These are phyloP conservation scores for Uncinocarpus reesii DNA, from an alignment of 2,329 filamentous ascomycete genomes.

Conservation along the genomic window DNA sequence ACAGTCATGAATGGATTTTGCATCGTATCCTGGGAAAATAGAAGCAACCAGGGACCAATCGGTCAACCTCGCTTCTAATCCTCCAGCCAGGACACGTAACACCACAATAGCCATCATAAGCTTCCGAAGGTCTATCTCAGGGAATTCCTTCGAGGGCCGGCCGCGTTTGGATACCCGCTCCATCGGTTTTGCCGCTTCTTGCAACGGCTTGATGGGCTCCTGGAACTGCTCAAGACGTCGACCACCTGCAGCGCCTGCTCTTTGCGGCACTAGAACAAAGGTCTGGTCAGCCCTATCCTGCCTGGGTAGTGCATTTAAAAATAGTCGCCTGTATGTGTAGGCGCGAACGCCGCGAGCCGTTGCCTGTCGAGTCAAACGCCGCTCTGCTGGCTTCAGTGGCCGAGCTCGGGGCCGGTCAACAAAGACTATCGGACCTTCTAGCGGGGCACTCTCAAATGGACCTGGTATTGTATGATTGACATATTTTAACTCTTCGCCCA, in stretches of 20 bases:
- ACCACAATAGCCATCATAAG: conserved; percentile 37
- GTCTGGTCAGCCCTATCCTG: background rate
- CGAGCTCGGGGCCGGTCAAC: conserved; percentile 19
- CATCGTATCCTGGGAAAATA: conserved; percentile 34
- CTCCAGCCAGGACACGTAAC: conserved; percentile 38
- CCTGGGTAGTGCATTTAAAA: background rate
- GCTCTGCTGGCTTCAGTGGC: conserved; percentile 7
- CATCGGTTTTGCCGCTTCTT: background rate
- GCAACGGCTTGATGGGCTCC: background rate
- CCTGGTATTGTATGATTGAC: conserved; percentile 31
- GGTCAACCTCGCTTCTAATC: conserved; percentile 32
- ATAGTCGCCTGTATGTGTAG: background rate
- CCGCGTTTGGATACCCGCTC: conserved; percentile 7
- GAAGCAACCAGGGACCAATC: conserved; percentile 38
- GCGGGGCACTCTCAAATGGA: conserved; percentile 25
- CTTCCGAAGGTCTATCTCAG: conserved; percentile 20
- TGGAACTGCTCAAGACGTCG: conserved; percentile 13
- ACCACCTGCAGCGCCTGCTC: background rate
- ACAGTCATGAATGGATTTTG: conserved; percentile 30
- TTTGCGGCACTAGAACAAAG: background rate
- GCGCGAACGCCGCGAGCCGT: background rate
- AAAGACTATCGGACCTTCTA: conserved; percentile 29
- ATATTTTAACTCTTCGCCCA: conserved; percentile 22
- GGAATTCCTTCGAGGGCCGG: conserved; percentile 6
- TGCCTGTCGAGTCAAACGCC: conserved; percentile 16